Evolutionary conservation across 2,329 filamentous ascomycete species (phyloP).

Genomic region (Pseudopyricularia javanii): DNA sequence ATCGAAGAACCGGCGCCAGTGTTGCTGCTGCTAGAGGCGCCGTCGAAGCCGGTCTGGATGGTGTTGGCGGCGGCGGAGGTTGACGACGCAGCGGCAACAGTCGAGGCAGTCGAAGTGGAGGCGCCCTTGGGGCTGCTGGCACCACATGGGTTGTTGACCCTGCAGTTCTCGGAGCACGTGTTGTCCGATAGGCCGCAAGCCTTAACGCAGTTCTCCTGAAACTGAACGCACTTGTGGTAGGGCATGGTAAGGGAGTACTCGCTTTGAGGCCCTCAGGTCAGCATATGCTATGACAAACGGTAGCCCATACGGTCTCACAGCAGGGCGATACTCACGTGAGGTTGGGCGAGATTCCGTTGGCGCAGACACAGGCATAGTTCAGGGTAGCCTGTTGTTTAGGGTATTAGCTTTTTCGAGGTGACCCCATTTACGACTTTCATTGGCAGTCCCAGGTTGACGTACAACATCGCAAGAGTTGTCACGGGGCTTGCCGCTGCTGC

Average conservation of each 20-base stretch:
- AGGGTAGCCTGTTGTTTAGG: conserved; percentile 25
- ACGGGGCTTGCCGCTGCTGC: conserved; percentile 29
- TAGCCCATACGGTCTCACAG: too few species aligned
- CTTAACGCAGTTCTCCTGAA: conserved; percentile 54
- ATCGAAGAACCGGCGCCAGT: neutral
- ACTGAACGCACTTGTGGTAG: conserved; percentile 64
- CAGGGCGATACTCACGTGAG: neutral
- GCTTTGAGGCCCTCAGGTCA: conserved; percentile 57
- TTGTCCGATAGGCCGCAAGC: conserved; percentile 40
- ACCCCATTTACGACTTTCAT: too few species aligned
- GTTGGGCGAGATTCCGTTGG: conserved; percentile 35
- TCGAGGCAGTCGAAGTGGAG: conserved; percentile 30
- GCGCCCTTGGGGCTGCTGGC: conserved; percentile 51
- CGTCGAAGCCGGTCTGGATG: conserved; percentile 23
- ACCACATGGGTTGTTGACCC: conserved; percentile 59
- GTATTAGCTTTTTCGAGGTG: too few species aligned
- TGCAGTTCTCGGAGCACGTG: conserved; percentile 48
- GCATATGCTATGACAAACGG: neutral
- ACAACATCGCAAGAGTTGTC: conserved; percentile 59
- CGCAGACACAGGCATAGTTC: conserved; percentile 62
- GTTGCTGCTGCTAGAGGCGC: conserved; percentile 1
- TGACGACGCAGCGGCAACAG: conserved; percentile 20
- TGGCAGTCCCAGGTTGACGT: too few species aligned
- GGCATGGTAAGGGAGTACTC: conserved; percentile 70
- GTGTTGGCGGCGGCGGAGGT: conserved; percentile 16